These are phyloP conservation scores for Colletotrichum euphorbiae DNA, from an alignment of 2,329 filamentous ascomycete genomes.

Conservation along the genomic window DNA sequence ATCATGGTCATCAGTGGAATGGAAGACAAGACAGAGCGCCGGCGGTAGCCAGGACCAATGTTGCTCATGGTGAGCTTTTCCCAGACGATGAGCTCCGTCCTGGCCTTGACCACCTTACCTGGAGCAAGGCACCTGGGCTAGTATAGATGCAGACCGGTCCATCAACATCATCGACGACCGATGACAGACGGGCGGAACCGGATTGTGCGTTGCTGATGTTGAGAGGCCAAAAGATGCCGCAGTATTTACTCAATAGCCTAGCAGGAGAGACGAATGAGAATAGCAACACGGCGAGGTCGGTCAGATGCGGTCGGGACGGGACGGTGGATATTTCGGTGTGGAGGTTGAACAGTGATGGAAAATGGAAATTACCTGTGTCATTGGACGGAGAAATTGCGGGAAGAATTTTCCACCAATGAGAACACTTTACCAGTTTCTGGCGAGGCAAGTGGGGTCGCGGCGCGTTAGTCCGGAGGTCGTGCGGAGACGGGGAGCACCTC, in stretches of 20 bases:
- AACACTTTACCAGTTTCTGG: neutral
- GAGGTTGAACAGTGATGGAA: slow-evolving; percentile 15
- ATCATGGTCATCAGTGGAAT: neutral
- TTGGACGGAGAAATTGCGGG: slow-evolving; percentile 33
- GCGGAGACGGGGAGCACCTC: too few relatives aligned
- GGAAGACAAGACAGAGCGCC: too few relatives aligned
- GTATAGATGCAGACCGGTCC: neutral
- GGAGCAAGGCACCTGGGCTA: neutral
- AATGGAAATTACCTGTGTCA: slow-evolving; percentile 1
- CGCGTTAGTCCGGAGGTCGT: slow-evolving; percentile 11
- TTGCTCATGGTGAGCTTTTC: too few relatives aligned
- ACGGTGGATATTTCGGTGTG: neutral
- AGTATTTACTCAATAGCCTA: neutral
- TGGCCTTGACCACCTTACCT: too few relatives aligned
- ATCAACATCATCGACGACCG: neutral
- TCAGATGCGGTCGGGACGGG: neutral
- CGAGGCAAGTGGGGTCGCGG: slow-evolving; percentile 15
- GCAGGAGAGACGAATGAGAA: neutral
- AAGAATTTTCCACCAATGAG: slow-evolving; percentile 34
- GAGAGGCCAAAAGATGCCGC: neutral
- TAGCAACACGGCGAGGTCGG: neutral
- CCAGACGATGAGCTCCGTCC: too few relatives aligned
- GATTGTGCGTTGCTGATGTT: neutral
- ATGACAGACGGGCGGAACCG: neutral
- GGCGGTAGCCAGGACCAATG: too few relatives aligned